Evolutionary conservation across 2,329 filamentous ascomycete species (phyloP), one percentile per base, ranked within the genome.

Genomic region (Monilinia laxa): DNA sequence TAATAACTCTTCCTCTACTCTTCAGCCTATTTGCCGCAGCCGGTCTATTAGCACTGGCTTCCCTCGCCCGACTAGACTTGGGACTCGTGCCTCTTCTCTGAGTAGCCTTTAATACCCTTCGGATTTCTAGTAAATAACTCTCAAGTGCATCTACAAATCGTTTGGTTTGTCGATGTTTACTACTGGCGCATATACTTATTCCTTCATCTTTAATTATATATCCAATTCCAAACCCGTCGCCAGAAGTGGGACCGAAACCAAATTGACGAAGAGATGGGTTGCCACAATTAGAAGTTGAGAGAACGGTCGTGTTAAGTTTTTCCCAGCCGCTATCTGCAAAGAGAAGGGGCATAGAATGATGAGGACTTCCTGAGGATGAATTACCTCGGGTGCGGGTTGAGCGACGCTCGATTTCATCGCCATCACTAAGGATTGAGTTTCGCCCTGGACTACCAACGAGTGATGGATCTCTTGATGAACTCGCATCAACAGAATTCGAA

Each of bases 131-230:
- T 60, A 98, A 85, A 77, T 98, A 99, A 69, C 86, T 89, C 78
- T 98, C 95, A 2, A 98, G 81, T 0, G 92, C 91, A 74, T 96
- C 92, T 68, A 98, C 87, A 75, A 95, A 96, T 7, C 95, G 89
- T 72, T 88, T 88, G 0, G 95, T 99, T 80, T 99, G 95, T 52
- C 95, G 83, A 77, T 99, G 95, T 79, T 97, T 97, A 75, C 90
- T 95, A 18, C 90, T 91, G 0, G 93, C 93, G 78, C 95, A 98
- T 69, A 99, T 94, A 57, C 89, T 92, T 68, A 98, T 91, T 59
- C 87, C 85, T 63, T 95, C 91, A 72, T 96, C 92, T 79, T 99
- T 99, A 84, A 99, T 97, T 75, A 99, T 98, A 80, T 99, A 99
- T 2, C 95, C 95, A 66, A 99, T 97, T 40, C 95, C 95, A 75